Base-by-base conservation (phyloP, 805 yeast species). In the Cyberlindnera maclurae region DNA sequence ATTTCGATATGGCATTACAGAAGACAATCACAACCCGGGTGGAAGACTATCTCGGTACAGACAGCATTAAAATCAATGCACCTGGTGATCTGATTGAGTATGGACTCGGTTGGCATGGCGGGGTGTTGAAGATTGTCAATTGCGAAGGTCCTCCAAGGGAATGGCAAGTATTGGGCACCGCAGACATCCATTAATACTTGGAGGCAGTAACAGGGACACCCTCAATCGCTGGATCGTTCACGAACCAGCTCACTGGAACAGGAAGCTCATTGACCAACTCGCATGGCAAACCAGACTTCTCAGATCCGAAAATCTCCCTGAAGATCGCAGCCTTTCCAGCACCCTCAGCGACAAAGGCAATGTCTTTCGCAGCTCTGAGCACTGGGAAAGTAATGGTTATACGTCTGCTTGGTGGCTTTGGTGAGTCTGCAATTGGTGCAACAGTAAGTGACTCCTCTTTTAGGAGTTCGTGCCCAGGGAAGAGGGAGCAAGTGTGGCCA, bases 351-450 rank as follows among this genome's bases (percentile, higher is more conserved):
- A 87, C 89, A 62, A 88, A 88, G 3, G 85, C 81, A 50, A 88
- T 75, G 35, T 52, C 43, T 15, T 49, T 47, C n/a, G 68, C 52
- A 9, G 55, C 46, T 38, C 67, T 69, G 50, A 88, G 69, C 4
- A 81, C 80, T 6, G 90, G 89, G 62, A 85, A 76, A 6, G 96
- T 88, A 58, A 88, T 68, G 3, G 96, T 85, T 62, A 88, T 83
- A 68, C 97, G 78, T 68, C 89, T 79, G 59, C 89, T 80, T 30
- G 97, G 97, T 26, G 95, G 95, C 63, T 89, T 89, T 59, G 96
- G 96, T 10, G 95, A 83, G 58, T 88, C 90, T 36, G 71, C 68
- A 45, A 89, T 75, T 52, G 75, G 63, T 9, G 89, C 76, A 41
- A 88, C 79, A 31, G 62, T 59, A 43, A 68, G 64, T 9, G 57